phyloP scores from a whole-genome alignment of 108 stramenopile species.

The Skeletonema costatum region DNA sequence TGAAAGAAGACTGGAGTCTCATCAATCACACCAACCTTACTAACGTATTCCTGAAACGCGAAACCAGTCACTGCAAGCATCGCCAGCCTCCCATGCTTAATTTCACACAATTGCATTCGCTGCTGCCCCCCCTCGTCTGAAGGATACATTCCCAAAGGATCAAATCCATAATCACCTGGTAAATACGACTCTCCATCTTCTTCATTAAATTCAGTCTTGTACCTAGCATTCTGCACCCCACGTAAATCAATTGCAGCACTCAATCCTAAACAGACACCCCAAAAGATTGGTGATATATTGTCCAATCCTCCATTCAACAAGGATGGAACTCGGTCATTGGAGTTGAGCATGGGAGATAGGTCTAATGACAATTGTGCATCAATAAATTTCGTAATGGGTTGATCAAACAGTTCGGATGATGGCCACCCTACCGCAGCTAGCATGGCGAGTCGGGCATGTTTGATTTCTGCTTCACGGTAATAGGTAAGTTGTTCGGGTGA shows the following conservation, averaged over 20 bases:
- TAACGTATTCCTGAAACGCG: conserved; percentile 67
- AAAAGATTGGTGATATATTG: conserved; percentile 64
- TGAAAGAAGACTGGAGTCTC: conserved; percentile 69
- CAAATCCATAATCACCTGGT: conserved; percentile 86
- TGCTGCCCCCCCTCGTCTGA: conserved; percentile 50
- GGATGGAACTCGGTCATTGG: conserved; percentile 70
- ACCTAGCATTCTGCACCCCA: conserved; percentile 48
- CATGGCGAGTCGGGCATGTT: conserved; percentile 89
- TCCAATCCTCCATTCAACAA: conserved; percentile 80
- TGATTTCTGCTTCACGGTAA: conserved; percentile 86
- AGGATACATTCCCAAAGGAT: conserved; percentile 83
- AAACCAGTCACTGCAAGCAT: conserved; percentile 80
- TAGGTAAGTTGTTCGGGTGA: conserved; percentile 50
- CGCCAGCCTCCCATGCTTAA: conserved; percentile 84
- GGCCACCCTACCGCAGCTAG: conserved; percentile 89
- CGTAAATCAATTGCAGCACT: conserved; percentile 77
- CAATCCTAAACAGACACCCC: conserved; percentile 80
- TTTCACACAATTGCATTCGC: conserved; percentile 84
- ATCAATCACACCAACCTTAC: conserved; percentile 67
- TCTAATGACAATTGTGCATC: conserved; percentile 33
- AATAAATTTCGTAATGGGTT: conserved; percentile 54
- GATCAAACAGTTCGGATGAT: conserved; percentile 72
- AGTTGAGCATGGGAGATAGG: conserved; percentile 51
- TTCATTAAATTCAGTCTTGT: conserved; percentile 4
- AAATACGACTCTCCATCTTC: conserved; percentile 19